Base-by-base conservation (phyloP, 768 basidiomycete species). In the Cystofilobasidium ferigula region DNA sequence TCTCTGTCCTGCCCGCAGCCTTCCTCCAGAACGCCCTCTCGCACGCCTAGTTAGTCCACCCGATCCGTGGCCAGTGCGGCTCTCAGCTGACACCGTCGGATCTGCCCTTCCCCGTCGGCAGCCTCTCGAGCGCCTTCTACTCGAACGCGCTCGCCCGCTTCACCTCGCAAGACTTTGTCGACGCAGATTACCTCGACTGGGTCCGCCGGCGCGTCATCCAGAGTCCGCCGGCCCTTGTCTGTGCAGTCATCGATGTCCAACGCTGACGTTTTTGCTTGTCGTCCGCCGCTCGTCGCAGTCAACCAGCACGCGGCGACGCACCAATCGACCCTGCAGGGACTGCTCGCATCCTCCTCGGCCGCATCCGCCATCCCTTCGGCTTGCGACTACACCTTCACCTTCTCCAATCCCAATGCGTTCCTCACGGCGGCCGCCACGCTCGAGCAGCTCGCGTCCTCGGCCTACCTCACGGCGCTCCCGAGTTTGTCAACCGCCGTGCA, bases 351-450 rank as follows among this genome's bases (percentile, higher is more conserved):
- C 28, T 8, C 51, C 28, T 12, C 10, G 8, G 45, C 45, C 45
- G 45, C 45, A 7, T 12, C 13, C 45, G 78, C 5, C 73, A 81
- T 22, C 78, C 82, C 30, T 77, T 78, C 58, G 75, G 79, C 45
- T 72, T 87, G 26, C 84, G 85, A 74, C 81, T 78, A 32, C 80
- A 86, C 48, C 79, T 78, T 75, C 77, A 79, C 3, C 79, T 81
- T 13, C 83, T 83, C 9, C 86, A 84, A 71, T 78, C 45, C 45
- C 13, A 18, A 6, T 20, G 45, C 8, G 13, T 48, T 48, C 22
- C 45, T 48, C 45, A 7, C 8, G 9, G 8, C 45, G 9, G 45
- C 45, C 45, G 8, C 45, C 9, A 8, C 20, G 6, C 45, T 48
- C 45, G 10, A 12, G 45, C 45, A 48, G 45, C 45, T 48, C 20